Evolutionary conservation across 73 alveolate species (phyloP).

Genomic region (Blepharisma stoltei): DNA sequence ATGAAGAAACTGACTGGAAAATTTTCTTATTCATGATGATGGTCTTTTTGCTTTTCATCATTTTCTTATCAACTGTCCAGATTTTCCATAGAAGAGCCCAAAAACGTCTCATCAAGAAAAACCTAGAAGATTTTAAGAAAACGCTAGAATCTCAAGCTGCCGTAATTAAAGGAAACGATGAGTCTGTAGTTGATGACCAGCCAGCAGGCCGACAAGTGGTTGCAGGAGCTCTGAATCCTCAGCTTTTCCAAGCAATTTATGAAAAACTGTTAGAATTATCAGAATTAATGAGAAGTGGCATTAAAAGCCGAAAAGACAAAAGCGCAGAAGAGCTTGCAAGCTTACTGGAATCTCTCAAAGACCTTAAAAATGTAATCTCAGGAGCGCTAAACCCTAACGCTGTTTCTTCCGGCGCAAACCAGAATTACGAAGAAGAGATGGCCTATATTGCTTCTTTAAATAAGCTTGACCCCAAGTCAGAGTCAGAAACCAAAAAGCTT

Average conservation of each 20-base stretch:
- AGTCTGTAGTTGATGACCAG: neutral
- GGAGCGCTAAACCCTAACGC: neutral
- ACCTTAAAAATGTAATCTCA: neutral
- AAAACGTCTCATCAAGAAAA: neutral
- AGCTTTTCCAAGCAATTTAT: constrained; percentile 13
- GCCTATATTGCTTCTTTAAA: no score
- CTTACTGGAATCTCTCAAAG: neutral
- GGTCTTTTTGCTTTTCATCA: neutral
- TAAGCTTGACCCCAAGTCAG: neutral
- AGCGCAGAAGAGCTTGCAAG: neutral
- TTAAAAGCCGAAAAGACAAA: neutral
- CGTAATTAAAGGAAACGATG: neutral
- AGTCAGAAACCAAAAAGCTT: neutral
- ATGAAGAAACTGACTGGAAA: neutral
- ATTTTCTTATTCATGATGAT: neutral
- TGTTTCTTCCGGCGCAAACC: neutral
- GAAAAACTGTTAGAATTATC: neutral
- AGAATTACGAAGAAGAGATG: no score
- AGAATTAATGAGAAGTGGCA: neutral
- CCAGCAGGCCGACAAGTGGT: neutral
- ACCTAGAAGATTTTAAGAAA: neutral
- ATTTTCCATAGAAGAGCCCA: neutral
- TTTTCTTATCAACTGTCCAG: neutral
- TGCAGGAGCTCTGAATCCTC: neutral
- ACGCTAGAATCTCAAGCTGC: neutral